Percentiles rank a stretch among this genome's conserved stretches.
phyloP scores from a whole-genome alignment of 257 asterid species.

The Nicotiana attenuata region DNA sequence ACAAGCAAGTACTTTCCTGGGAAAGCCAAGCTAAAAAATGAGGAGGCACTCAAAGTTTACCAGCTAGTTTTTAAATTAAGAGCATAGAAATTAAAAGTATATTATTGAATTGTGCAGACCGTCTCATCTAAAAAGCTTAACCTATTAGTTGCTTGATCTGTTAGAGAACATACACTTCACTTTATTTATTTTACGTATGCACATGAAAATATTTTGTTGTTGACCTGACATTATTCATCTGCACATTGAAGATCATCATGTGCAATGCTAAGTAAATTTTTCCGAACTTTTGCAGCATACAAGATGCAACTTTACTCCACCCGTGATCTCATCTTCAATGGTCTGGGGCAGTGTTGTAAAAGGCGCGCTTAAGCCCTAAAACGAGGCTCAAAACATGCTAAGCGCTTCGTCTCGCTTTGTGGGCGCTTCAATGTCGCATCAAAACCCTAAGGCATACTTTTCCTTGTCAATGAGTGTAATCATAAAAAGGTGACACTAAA shows the following conservation, averaged over 20 bases:
- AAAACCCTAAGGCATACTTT: no score
- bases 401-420: no score
- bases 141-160: not conserved
- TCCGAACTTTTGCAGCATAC: no score
- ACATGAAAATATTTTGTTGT: not conserved
- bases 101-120: not conserved
- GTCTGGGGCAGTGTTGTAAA: no score
- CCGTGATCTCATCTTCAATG: no score
- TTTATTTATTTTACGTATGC: not conserved
- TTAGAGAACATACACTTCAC: not conserved
- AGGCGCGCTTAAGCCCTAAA: no score
- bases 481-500: no score
- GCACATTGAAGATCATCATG: no score
- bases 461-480: not conserved
- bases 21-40: constrained; percentile 23
- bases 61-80: not conserved
- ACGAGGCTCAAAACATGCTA: no score
- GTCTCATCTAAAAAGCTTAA: not conserved
- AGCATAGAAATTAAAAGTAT: not conserved
- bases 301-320: no score
- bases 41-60: constrained; percentile 16
- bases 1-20: constrained; percentile 96
- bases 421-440: no score
- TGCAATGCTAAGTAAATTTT: no score
- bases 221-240: not conserved